Conservation (phyloP, 208 protist genomes). For the Trypanosoma boissoni region DNA sequence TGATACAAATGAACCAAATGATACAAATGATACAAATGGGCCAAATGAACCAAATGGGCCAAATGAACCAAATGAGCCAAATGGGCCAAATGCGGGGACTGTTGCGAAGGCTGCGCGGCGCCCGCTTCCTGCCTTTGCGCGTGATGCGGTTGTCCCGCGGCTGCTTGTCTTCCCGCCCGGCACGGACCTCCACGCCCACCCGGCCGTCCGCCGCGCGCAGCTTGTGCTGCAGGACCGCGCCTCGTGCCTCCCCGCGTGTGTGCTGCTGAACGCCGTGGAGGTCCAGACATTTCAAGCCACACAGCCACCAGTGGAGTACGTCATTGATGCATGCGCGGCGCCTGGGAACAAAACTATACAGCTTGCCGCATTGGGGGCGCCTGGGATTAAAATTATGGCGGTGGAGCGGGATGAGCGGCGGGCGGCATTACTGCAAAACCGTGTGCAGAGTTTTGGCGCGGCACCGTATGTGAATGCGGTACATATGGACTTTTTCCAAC, state of each 20-base stretch:
- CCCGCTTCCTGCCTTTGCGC: conserved; percentile 56
- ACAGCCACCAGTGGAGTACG: conserved; percentile 55
- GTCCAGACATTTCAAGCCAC: conserved; percentile 11
- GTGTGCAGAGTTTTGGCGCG: conserved; percentile 65
- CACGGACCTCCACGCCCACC: conserved; percentile 86
- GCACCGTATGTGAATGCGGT: conserved; percentile 75
- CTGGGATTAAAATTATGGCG: conserved; percentile 79
- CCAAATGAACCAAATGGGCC: not conserved
- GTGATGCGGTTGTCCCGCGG: conserved; percentile 66
- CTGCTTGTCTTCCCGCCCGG: conserved; percentile 84
- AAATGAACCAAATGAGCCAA: not conserved
- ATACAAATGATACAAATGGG: not conserved
- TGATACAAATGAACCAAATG: not conserved
- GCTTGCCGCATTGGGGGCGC: conserved; percentile 67
- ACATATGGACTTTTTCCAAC: conserved; percentile 85
- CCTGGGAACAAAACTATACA: conserved; percentile 93
- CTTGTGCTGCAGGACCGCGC: conserved; percentile 89
- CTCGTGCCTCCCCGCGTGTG: conserved; percentile 88
- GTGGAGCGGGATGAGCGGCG: conserved; percentile 81
- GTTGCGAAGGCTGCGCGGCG: conserved; percentile 7
- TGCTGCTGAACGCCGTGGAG: conserved; percentile 75
- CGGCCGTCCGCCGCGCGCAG: conserved; percentile 77
- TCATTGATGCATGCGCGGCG: conserved; percentile 89
- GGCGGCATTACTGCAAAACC: conserved; percentile 53
- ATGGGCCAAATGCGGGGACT: no score